These are phyloP conservation scores for Solanum rostratum DNA, from an alignment of 257 asterid species.

Conservation along the genomic window DNA sequence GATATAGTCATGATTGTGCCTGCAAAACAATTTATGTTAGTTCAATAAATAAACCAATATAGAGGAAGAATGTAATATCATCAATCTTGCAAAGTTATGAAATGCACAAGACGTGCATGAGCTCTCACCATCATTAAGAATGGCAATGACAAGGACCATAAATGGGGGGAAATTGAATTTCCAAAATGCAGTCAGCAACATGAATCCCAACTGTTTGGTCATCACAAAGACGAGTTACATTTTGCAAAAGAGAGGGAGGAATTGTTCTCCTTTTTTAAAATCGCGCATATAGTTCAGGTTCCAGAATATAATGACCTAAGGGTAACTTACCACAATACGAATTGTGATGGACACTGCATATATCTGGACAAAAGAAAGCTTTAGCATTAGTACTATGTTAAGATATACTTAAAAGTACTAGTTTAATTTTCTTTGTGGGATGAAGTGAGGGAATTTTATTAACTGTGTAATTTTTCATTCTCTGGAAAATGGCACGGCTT, in stretches of 20 bases:
- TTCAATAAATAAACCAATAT: background rate
- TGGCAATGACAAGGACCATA: conserved; percentile 68
- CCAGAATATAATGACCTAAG: background rate
- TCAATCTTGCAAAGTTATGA: background rate
- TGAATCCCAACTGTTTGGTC: conserved; percentile 40
- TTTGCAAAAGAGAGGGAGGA: background rate
- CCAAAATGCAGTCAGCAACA: conserved; percentile 58
- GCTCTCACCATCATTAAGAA: conserved; percentile 48
- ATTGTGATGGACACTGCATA: conserved; percentile 68
- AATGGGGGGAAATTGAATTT: conserved; percentile 58
- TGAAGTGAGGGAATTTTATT: background rate
- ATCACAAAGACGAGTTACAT: background rate
- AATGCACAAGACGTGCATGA: background rate
- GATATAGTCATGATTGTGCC: conserved; percentile 68
- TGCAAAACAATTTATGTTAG: background rate
- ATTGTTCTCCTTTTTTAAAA: background rate
- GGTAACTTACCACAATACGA: conserved; percentile 54
- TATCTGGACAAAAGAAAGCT: conserved; percentile 26
- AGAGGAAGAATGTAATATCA: background rate
- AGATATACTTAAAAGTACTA: background rate
- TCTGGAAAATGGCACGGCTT: conserved; percentile 61
- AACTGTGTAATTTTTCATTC: conserved; percentile 63
- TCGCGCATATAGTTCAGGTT: background rate
- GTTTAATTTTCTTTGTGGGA: background rate
- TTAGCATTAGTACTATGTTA: background rate